Conservation (phyloP, 1,139 yeast species). For the Candida pseudocylindracea region DNA sequence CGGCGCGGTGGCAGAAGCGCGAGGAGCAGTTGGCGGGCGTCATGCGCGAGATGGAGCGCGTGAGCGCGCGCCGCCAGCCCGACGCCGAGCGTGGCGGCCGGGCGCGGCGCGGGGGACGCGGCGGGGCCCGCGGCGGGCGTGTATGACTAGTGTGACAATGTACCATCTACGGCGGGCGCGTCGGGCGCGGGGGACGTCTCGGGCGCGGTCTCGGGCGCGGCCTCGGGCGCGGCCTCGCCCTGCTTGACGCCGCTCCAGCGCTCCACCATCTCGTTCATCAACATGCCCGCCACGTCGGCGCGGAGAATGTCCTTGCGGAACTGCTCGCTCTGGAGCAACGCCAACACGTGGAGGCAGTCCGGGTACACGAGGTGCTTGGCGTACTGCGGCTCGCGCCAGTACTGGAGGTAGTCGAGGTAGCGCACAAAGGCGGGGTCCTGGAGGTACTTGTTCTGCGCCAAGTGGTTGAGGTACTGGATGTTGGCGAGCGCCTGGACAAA, state of each 20-base stretch:
- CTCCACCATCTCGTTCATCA: slow-evolving; percentile 60
- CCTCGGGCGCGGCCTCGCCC: too few relatives aligned
- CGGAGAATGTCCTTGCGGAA: slow-evolving; percentile 31
- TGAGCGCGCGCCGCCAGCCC: too few relatives aligned
- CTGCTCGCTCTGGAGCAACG: slow-evolving; percentile 31
- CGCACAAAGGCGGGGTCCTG: slow-evolving; percentile 37
- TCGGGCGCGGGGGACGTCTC: too few relatives aligned
- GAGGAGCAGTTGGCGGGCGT: too few relatives aligned
- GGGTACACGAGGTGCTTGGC: slow-evolving; percentile 51
- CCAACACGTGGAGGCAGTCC: slow-evolving; percentile 44
- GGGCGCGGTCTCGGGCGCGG: too few relatives aligned
- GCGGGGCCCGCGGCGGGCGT: too few relatives aligned
- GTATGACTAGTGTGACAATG: too few relatives aligned
- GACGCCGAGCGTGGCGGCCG: too few relatives aligned
- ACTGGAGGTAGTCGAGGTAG: slow-evolving; percentile 44
- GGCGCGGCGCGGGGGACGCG: too few relatives aligned
- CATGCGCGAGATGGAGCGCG: too few relatives aligned
- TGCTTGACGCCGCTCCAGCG: slow-evolving; percentile 19
- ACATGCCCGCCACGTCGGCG: slow-evolving; percentile 31
- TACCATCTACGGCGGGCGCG: too few relatives aligned
- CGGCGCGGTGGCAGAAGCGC: too few relatives aligned
- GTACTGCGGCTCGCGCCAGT: slow-evolving; percentile 53
- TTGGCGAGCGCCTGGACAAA: slow-evolving; percentile 70
- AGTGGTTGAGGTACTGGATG: slow-evolving; percentile 48
- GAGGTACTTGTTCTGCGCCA: slow-evolving; percentile 54